Percentiles rank a stretch among this genome's conserved stretches.
Evolutionary conservation across 139 green algal genomes (phyloP).

Genomic region (Mesostigma viride): DNA sequence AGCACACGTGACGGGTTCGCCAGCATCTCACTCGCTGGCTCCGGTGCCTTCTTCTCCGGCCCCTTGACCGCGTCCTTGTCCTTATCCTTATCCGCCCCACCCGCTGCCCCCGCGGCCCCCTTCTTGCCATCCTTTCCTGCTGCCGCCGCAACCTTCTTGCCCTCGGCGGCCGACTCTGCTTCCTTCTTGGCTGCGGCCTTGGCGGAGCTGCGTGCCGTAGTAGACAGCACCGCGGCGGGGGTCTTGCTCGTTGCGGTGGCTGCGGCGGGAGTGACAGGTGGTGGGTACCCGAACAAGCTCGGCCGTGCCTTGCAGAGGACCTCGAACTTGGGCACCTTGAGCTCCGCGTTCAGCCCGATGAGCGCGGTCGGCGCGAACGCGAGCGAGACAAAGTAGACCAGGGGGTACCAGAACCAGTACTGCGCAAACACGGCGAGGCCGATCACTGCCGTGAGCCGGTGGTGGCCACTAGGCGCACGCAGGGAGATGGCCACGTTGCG

Average conservation of each 20-base stretch:
- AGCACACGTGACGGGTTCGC: slow-evolving; percentile 78
- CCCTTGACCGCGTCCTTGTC: slow-evolving; percentile 3
- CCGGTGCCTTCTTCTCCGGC: slow-evolving; percentile 39
- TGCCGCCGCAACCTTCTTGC: no score
- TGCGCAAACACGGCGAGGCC: slow-evolving; percentile 88
- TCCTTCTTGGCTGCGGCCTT: slow-evolving; percentile 50
- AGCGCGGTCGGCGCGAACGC: slow-evolving; percentile 70
- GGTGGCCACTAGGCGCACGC: slow-evolving; percentile 55
- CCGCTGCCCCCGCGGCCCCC: slow-evolving; percentile 7
- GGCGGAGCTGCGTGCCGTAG: slow-evolving; percentile 57
- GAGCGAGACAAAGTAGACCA: slow-evolving; percentile 82
- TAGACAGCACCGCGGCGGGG: slow-evolving; percentile 87
- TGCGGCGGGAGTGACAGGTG: slow-evolving; percentile 45
- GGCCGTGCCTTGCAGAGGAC: slow-evolving; percentile 49
- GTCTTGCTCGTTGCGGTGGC: slow-evolving; percentile 63
- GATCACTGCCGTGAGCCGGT: slow-evolving; percentile 72
- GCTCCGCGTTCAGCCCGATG: slow-evolving; percentile 71
- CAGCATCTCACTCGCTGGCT: slow-evolving; percentile 55
- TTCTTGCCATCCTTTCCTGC: slow-evolving; percentile 32
- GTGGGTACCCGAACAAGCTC: slow-evolving; percentile 78
- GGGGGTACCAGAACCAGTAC: slow-evolving; percentile 98
- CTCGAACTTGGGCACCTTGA: slow-evolving; percentile 62
- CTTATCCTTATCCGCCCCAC: background rate
- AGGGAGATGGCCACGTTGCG: slow-evolving; percentile 81
- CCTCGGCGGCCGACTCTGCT: slow-evolving; percentile 18